phyloP scores from a whole-genome alignment of 2,329 filamentous ascomycete species.

The Colletotrichum navitas region DNA sequence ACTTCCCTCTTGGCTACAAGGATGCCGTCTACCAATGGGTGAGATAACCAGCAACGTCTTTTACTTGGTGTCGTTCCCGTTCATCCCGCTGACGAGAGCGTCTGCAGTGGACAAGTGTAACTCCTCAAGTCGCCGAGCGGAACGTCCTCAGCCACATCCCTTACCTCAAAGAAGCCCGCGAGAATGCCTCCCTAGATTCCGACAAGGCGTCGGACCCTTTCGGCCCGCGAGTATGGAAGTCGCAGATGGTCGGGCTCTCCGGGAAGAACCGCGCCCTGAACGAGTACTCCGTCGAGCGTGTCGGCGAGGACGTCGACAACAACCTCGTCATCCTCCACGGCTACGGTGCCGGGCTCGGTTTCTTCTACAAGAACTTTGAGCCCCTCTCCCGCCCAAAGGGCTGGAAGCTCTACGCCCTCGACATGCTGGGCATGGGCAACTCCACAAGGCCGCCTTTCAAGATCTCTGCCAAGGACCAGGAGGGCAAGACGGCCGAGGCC shows the following conservation, averaged over 20 bases:
- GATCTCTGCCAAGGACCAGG: constrained; percentile 83
- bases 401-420: constrained; percentile 85
- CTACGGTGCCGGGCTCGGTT: constrained; percentile 94
- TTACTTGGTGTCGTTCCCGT: not conserved
- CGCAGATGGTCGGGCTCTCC: constrained; percentile 83
- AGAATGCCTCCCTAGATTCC: constrained; percentile 65
- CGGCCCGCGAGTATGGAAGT: constrained; percentile 87
- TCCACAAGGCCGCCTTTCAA: constrained; percentile 63
- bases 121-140: constrained; percentile 86
- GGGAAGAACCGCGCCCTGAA: constrained; percentile 91
- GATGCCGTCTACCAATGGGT: constrained; percentile 95
- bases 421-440: constrained; percentile 51
- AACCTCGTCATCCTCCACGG: constrained; percentile 96
- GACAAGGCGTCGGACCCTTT: constrained; percentile 74
- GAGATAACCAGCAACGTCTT: constrained; percentile 50
- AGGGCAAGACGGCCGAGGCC: constrained; percentile 86
- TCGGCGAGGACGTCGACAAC: constrained; percentile 83
- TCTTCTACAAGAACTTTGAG: constrained; percentile 99
- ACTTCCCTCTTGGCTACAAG: constrained; percentile 91
- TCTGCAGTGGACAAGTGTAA: constrained; percentile 83
- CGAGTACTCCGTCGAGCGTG: constrained; percentile 89
- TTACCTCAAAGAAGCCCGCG: constrained; percentile 80
- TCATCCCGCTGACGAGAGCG: constrained; percentile 42
- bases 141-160: constrained; percentile 89
- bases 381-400: constrained; percentile 81